These are phyloP conservation scores for Tubosaeta sp. DNA, from an alignment of 768 basidiomycete genomes.

Conservation along the genomic window DNA sequence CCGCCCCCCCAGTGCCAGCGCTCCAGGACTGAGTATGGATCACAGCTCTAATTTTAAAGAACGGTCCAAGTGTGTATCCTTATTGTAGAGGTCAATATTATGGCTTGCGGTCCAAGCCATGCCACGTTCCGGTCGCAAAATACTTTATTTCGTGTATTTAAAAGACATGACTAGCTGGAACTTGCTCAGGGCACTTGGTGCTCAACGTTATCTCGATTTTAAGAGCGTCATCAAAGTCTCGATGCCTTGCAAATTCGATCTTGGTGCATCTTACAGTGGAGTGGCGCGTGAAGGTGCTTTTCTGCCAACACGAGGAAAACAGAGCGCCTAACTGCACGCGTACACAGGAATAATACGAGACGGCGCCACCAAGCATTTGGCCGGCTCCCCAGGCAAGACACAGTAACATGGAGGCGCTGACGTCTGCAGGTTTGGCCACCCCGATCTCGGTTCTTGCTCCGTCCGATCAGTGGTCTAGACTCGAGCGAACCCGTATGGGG, in stretches of 20 bases:
- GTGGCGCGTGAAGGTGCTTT: not conserved
- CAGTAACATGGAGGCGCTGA: not conserved
- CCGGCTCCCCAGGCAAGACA: not conserved
- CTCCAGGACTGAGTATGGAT: not conserved
- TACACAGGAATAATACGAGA: not conserved
- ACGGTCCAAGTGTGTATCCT: not conserved
- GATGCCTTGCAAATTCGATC: not conserved
- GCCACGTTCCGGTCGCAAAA: not conserved
- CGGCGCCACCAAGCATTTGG: not conserved
- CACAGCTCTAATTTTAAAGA: not conserved
- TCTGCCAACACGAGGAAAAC: not conserved
- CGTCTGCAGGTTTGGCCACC: not conserved
- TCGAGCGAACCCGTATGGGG: too few relatives aligned
- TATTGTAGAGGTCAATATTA: not conserved
- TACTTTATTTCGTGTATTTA: not conserved
- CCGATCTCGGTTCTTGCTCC: too few relatives aligned
- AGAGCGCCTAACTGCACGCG: not conserved
- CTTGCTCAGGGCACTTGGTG: not conserved
- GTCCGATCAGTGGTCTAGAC: too few relatives aligned
- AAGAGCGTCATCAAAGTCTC: not conserved
- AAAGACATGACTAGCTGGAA: not conserved
- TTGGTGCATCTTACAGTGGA: not conserved
- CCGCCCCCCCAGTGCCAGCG: not conserved
- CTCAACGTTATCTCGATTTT: not conserved
- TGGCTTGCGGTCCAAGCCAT: not conserved